phyloP scores from a whole-genome alignment of 2,329 filamentous ascomycete species.

The Monilinia aucupariae region DNA sequence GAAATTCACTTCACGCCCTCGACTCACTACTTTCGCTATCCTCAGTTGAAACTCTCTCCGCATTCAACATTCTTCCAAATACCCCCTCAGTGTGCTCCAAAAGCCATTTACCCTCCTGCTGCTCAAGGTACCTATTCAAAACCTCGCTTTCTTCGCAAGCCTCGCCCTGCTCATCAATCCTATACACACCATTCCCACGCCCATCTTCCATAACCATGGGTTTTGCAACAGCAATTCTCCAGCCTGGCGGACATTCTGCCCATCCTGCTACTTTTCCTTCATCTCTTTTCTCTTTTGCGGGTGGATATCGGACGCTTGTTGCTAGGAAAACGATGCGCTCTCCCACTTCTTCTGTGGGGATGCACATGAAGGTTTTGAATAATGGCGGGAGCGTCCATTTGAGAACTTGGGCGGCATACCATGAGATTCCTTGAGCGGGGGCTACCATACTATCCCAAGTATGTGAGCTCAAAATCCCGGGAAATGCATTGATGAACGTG shows the following conservation, averaged over 20 bases:
- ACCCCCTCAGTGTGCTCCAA: not conserved
- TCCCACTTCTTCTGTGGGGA: not conserved
- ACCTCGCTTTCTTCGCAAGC: not conserved
- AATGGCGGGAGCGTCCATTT: not conserved
- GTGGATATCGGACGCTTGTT: conserved; percentile 8
- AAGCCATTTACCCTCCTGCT: not conserved
- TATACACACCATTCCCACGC: conserved; percentile 5
- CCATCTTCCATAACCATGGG: conserved; percentile 2
- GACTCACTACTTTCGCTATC: not conserved
- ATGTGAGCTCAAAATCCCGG: not conserved
- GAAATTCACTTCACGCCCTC: too few species aligned
- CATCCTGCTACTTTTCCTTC: conserved; percentile 1
- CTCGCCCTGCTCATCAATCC: not conserved
- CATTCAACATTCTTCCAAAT: not conserved
- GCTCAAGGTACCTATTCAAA: not conserved
- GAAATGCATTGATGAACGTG: conserved; percentile 3
- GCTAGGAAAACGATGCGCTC: not conserved
- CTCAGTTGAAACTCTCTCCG: not conserved
- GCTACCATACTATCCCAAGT: not conserved
- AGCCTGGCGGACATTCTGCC: not conserved
- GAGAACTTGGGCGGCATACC: not conserved
- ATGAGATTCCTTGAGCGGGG: not conserved
- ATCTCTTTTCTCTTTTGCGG: not conserved
- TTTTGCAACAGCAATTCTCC: not conserved
- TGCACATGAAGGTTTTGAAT: not conserved